Evolutionary conservation across 768 basidiomycete species (phyloP), one percentile per base, ranked within the genome.

Genomic region (Amanita exitialis): DNA sequence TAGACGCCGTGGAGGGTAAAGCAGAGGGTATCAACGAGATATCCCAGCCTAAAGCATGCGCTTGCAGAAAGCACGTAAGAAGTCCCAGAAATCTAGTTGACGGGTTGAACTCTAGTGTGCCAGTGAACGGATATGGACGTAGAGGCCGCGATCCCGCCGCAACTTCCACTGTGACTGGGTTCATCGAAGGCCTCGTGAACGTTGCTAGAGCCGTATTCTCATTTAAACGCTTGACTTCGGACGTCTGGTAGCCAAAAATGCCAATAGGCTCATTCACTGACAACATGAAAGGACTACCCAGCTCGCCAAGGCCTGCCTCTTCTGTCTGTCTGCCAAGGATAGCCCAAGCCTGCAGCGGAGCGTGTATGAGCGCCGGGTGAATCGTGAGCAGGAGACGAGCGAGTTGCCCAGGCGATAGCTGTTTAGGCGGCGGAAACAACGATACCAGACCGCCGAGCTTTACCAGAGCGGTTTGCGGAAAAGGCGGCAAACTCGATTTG

Each of bases 31-130:
- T 68, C 52, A 79, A 65, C 1, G 79, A 82, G 41, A 82, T 77
- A 61, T 85, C 81, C 78, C 78, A 82, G 0, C 77, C 78, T 4
- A 83, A 63, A 0, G 77, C 77, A 61, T 85, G 82, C 1, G 75
- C 78, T 58, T 83, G 82, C 34, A 83, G 53, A 55, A 82, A 71
- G 54, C 70, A 72, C 2, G 81, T 79, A 20, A 85, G 64, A 15
- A 83, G 65, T 0, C 79, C 79, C 56, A 78, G 62, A 57, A 83
- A 82, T 30, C 82, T 62, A 2, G 60, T 56, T 1, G 76, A 78
- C 0, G 73, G 67, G 30, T 71, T 60, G 54, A 83, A 76, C 28
- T 73, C 69, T 27, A 66, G 53, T 16, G 60, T 59, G 27, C 62
- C 66, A 2, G 54, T 30, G 21, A 76, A 69, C 0, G 79, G 78